phyloP scores from a whole-genome alignment of 495 filamentous ascomycete genomes.

The Oidiodendron maius region DNA sequence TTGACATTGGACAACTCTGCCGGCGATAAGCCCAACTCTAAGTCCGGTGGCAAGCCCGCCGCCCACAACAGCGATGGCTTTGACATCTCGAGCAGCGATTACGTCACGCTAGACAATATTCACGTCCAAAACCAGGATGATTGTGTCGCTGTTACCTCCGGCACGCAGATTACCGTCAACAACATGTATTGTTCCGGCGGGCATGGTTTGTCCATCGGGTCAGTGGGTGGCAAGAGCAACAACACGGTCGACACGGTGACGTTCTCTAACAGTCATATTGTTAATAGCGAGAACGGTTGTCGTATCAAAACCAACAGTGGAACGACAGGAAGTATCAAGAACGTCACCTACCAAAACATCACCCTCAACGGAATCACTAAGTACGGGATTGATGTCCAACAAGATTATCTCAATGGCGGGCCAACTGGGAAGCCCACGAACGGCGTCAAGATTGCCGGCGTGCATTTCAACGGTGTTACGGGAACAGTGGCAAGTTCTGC shows the following conservation, averaged over 20 bases:
- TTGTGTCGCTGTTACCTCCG: constrained; percentile 37
- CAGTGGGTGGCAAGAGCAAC: constrained; percentile 40
- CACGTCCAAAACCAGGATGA: constrained; percentile 40
- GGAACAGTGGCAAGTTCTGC: constrained; percentile 29
- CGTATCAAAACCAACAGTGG: constrained; percentile 42
- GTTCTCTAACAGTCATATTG: constrained; percentile 28
- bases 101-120: constrained; percentile 25
- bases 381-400: constrained; percentile 43
- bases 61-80: constrained; percentile 40
- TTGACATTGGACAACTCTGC: constrained; percentile 36
- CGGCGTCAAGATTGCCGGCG: constrained; percentile 34
- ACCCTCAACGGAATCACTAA: constrained; percentile 31
- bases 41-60: constrained; percentile 27
- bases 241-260: constrained; percentile 31
- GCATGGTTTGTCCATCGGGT: constrained; percentile 42
- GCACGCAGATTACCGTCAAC: constrained; percentile 28
- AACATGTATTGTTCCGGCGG: constrained; percentile 37
- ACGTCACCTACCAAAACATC: constrained; percentile 40
- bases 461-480: constrained; percentile 35
- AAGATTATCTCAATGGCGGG: constrained; percentile 45
- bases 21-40: constrained; percentile 35
- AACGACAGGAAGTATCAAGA: constrained; percentile 34
- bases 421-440: constrained; percentile 38
- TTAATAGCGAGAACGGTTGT: constrained; percentile 31
- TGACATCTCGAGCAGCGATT: constrained; percentile 29